Conservation (phyloP, 306 rosid species). For the Clitoria ternatea region DNA sequence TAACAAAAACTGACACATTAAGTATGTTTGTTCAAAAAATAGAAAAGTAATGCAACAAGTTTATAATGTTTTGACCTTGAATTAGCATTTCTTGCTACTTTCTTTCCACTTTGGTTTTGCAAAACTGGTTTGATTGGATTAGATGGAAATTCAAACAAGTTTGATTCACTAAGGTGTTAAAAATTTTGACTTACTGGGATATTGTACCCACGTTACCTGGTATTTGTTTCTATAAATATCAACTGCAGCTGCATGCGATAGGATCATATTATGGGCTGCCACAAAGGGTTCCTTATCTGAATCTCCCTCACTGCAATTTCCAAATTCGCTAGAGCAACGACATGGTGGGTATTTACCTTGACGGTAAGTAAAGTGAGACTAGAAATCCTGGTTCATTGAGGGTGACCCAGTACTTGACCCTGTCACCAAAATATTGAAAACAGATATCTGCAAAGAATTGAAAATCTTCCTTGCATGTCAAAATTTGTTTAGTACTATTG, state of each 20-base stretch:
- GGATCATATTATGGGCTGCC: constrained; percentile 61
- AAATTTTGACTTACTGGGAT: neutral
- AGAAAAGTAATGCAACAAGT: constrained; percentile 4
- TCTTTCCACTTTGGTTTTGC: neutral
- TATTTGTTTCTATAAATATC: constrained; percentile 53
- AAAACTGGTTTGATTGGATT: neutral
- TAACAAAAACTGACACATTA: too few relatives aligned
- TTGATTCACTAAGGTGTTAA: neutral
- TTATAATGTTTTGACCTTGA: neutral
- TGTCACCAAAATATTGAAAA: constrained; percentile 50
- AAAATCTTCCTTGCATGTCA: constrained; percentile 46
- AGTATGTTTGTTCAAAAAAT: too few relatives aligned
- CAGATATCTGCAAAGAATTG: constrained; percentile 32
- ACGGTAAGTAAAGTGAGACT: constrained; percentile 23
- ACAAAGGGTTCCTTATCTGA: constrained; percentile 66
- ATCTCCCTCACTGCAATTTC: constrained; percentile 54
- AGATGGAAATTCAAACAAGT: neutral
- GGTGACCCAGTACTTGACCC: constrained; percentile 59
- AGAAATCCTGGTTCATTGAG: constrained; percentile 48
- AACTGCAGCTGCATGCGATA: constrained; percentile 70
- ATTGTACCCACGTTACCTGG: constrained; percentile 39
- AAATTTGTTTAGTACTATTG: neutral
- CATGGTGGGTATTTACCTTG: neutral
- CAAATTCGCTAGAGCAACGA: constrained; percentile 46
- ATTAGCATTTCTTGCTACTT: neutral